These are phyloP conservation scores for Botrytis pseudocinerea DNA, from an alignment of 2,329 filamentous ascomycete species.

Conservation along the genomic window DNA sequence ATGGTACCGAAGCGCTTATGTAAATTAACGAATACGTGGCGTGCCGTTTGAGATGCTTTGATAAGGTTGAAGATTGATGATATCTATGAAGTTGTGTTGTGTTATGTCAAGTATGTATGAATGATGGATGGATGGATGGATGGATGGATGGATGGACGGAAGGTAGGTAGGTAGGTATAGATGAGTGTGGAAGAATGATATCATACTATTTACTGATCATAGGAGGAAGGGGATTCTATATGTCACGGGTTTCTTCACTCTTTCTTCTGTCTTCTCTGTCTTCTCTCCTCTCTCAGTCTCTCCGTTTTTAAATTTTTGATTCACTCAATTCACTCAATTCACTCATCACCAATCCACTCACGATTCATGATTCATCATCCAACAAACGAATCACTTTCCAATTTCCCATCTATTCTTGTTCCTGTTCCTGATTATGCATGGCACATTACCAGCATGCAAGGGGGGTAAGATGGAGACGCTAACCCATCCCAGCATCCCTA, in stretches of 20 bases:
- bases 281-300: background rate
- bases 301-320: background rate
- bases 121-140: too few species aligned
- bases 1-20: background rate
- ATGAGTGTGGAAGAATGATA: background rate
- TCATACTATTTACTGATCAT: too few species aligned
- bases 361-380: background rate
- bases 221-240: too few species aligned
- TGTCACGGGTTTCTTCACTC: background rate
- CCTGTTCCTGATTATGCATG: background rate
- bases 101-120: too few species aligned
- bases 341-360: too few species aligned
- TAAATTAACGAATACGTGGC: background rate
- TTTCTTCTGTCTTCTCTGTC: background rate
- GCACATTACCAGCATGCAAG: conserved; percentile 1
- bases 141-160: too few species aligned
- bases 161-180: background rate
- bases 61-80: background rate
- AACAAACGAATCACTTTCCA: background rate
- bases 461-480: background rate
- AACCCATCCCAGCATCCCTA: background rate
- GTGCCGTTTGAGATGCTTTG: background rate
- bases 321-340: background rate
- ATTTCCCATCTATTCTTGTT: background rate
- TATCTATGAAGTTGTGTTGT: background rate